A percentile compares a stretch with the other conserved stretches of the same genome.
Conservation (phyloP, 225 moss, liverwort and hornwort species). For the Ulota crispa region DNA sequence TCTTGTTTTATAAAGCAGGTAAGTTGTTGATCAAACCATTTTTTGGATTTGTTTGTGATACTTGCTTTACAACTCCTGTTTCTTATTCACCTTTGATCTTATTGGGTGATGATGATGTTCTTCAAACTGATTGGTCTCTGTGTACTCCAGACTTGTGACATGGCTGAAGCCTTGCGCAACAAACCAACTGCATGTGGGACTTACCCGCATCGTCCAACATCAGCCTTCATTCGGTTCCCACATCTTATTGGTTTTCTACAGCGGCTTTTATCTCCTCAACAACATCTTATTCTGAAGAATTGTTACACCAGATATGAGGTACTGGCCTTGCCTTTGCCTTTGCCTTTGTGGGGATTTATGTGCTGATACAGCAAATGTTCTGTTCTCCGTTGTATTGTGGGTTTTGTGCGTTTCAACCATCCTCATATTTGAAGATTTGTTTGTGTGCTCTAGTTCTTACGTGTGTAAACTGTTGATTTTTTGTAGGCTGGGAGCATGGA, state of each 20-base stretch:
- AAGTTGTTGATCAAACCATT: background rate
- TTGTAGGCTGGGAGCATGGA: constrained; percentile 53
- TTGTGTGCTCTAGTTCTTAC: constrained; percentile 15
- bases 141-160: constrained; percentile 30
- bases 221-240: constrained; percentile 52
- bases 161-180: constrained; percentile 31
- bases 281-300: constrained; percentile 26
- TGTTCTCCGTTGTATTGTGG: background rate
- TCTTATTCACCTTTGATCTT: background rate
- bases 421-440: background rate
- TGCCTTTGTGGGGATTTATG: no score
- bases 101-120: background rate
- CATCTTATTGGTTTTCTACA: constrained; percentile 41
- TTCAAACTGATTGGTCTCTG: constrained; percentile 12
- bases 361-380: background rate
- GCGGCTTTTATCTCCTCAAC: constrained; percentile 28
- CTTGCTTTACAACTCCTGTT: background rate
- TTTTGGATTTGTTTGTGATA: background rate
- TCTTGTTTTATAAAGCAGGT: constrained; percentile 34
- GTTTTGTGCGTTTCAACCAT: constrained; percentile 1
- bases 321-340: background rate
- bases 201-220: constrained; percentile 41
- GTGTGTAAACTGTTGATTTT: constrained; percentile 11
- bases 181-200: constrained; percentile 21
- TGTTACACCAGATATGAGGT: constrained; percentile 42